A percentile compares a stretch with the other conserved stretches of the same genome.
Evolutionary conservation across 2,329 filamentous ascomycete genomes (phyloP).

Genomic region (Albifimbria verrucaria): DNA sequence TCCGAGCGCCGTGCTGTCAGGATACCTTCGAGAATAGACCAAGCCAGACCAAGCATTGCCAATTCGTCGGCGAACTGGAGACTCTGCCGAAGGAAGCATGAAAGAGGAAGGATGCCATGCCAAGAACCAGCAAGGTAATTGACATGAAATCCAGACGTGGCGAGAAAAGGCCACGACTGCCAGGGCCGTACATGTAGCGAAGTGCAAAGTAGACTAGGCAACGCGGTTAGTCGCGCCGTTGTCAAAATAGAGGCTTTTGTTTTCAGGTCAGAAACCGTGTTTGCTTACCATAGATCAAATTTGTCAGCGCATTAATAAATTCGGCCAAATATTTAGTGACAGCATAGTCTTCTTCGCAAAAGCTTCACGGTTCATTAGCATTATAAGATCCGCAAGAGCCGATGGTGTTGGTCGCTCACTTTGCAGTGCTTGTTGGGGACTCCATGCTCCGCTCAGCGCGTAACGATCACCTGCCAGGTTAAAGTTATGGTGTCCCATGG

Average conservation of each 20-base stretch:
- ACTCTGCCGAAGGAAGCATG: slow-evolving; percentile 41
- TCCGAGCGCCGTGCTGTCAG: slow-evolving; percentile 41
- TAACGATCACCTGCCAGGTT: slow-evolving; percentile 31
- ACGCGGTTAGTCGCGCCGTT: too few relatives aligned
- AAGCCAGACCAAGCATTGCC: slow-evolving; percentile 54
- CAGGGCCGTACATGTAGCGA: slow-evolving; percentile 30
- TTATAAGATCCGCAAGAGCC: neutral
- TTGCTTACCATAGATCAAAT: slow-evolving; percentile 38
- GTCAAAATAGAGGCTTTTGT: too few relatives aligned
- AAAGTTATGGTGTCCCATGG: slow-evolving; percentile 33
- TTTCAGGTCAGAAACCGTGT: neutral
- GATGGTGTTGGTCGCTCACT: slow-evolving; percentile 21
- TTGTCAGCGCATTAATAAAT: slow-evolving; percentile 41
- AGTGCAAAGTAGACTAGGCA: slow-evolving; percentile 38
- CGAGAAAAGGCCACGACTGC: slow-evolving; percentile 24
- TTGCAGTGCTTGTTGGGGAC: slow-evolving; percentile 36
- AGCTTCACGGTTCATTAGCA: slow-evolving; percentile 21
- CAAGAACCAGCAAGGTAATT: slow-evolving; percentile 35
- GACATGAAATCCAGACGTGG: slow-evolving; percentile 38
- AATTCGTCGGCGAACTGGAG: slow-evolving; percentile 52
- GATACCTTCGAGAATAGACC: slow-evolving; percentile 48
- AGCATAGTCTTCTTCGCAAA: slow-evolving; percentile 47
- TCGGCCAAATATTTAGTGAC: slow-evolving; percentile 39
- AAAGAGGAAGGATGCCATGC: slow-evolving; percentile 39
- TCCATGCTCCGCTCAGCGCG: slow-evolving; percentile 31